phyloP scores from a whole-genome alignment of 2,329 filamentous ascomycete genomes.

The Penicillium sp. region DNA sequence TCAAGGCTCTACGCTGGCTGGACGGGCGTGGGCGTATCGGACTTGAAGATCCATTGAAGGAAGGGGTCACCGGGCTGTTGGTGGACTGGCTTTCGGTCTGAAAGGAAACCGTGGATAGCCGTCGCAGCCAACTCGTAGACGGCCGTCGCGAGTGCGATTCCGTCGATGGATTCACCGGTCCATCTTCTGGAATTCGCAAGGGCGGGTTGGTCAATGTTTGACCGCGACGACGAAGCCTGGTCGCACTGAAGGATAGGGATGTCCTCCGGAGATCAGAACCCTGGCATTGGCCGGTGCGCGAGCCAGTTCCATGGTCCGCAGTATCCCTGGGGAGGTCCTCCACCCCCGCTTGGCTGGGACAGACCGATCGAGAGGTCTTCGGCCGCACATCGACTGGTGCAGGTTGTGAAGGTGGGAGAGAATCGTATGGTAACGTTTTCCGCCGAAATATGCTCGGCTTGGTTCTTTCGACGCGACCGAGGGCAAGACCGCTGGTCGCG shows the following conservation, averaged over 20 bases:
- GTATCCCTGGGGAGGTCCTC: slow-evolving; percentile 15
- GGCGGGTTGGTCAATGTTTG: slow-evolving; percentile 36
- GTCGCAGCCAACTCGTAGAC: slow-evolving; percentile 54
- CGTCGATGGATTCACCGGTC: slow-evolving; percentile 10
- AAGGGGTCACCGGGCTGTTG: slow-evolving; percentile 50
- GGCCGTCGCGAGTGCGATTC: slow-evolving; percentile 34
- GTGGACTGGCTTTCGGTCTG: slow-evolving; percentile 47
- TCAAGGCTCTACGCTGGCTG: slow-evolving; percentile 41
- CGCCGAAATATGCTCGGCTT: slow-evolving; percentile 28
- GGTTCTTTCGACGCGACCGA: slow-evolving; percentile 49
- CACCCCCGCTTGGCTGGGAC: slow-evolving; percentile 13
- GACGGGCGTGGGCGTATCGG: slow-evolving; percentile 43
- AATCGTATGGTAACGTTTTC: slow-evolving; percentile 23
- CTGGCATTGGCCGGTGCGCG: slow-evolving; percentile 11
- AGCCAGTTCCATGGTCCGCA: slow-evolving; percentile 2
- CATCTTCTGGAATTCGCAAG: slow-evolving; percentile 26
- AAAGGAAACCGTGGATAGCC: slow-evolving; percentile 51
- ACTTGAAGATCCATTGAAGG: slow-evolving; percentile 51
- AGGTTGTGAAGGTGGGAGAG: slow-evolving; percentile 14
- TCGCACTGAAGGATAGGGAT: slow-evolving; percentile 26
- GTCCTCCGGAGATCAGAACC: slow-evolving; percentile 21
- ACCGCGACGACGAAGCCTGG: slow-evolving; percentile 34
- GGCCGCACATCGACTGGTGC: slow-evolving; percentile 16
- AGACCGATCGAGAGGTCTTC: slow-evolving; percentile 19
- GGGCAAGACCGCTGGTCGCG: slow-evolving; percentile 55